Evolutionary conservation across 352 stramenopile species (phyloP).

Genomic region (Globisporangium apiculatum): DNA sequence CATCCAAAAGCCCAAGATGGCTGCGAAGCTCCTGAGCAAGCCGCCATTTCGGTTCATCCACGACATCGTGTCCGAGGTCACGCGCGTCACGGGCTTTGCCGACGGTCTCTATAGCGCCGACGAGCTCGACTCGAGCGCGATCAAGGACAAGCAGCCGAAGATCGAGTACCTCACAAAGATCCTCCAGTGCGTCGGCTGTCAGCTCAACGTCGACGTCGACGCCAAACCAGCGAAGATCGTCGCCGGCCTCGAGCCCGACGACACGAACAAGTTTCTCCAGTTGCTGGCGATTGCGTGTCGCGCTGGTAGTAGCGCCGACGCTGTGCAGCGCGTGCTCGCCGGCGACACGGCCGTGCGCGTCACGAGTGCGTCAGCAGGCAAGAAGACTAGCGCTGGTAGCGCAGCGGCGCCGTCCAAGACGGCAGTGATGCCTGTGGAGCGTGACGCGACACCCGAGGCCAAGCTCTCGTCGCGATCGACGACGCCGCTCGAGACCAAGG

Average conservation of each 20-base stretch:
- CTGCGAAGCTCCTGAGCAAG: slow-evolving; percentile 71
- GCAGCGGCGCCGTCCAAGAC: neutral
- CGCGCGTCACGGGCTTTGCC: slow-evolving; percentile 70
- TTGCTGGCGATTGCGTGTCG: slow-evolving; percentile 78
- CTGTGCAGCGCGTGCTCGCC: slow-evolving; percentile 65
- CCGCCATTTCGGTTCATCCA: slow-evolving; percentile 87
- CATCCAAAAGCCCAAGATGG: slow-evolving; percentile 84
- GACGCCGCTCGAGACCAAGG: slow-evolving; percentile 54
- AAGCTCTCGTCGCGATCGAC: slow-evolving; percentile 49
- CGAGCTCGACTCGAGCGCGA: slow-evolving; percentile 86
- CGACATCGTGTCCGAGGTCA: slow-evolving; percentile 79
- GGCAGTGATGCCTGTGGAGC: slow-evolving; percentile 14
- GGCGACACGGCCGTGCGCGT: slow-evolving; percentile 41
- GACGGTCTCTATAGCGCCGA: slow-evolving; percentile 79
- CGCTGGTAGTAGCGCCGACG: slow-evolving; percentile 49
- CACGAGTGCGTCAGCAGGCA: slow-evolving; percentile 16
- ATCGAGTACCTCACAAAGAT: slow-evolving; percentile 88
- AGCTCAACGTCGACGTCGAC: slow-evolving; percentile 84
- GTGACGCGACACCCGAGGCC: slow-evolving; percentile 43
- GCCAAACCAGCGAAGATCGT: slow-evolving; percentile 86
- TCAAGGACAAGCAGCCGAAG: slow-evolving; percentile 94
- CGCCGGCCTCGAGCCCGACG: slow-evolving; percentile 89
- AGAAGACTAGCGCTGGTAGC: slow-evolving; percentile 17
- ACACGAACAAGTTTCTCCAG: slow-evolving; percentile 93
- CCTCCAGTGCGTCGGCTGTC: slow-evolving; percentile 84